Percentiles rank a stretch among this genome's conserved stretches.
Conservation (phyloP, 2,329 filamentous ascomycete species). For the Parastagonospora avenae region DNA sequence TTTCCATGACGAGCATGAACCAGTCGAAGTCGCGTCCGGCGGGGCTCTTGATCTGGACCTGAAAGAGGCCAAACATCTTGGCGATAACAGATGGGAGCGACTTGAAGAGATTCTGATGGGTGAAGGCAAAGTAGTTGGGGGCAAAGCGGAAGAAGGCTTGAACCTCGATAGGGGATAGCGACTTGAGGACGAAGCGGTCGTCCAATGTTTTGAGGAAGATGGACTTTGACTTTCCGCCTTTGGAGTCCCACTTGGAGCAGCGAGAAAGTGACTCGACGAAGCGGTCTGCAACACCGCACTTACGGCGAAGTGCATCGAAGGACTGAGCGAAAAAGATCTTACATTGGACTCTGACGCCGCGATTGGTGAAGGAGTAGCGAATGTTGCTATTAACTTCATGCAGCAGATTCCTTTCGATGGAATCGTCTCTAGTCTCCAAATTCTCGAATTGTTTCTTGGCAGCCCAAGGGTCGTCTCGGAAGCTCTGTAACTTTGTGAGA, state of each 20-base stretch:
- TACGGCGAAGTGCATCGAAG: conserved; percentile 90
- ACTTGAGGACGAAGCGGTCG: conserved; percentile 91
- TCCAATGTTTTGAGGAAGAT: conserved; percentile 97
- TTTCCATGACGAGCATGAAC: conserved; percentile 95
- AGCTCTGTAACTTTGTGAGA: conserved; percentile 73
- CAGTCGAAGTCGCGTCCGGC: conserved; percentile 94
- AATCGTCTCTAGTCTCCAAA: conserved; percentile 60
- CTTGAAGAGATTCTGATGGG: conserved; percentile 94
- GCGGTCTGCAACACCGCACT: conserved; percentile 90
- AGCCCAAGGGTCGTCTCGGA: conserved; percentile 52
- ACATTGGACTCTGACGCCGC: conserved; percentile 92
- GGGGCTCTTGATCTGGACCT: conserved; percentile 95
- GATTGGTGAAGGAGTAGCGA: conserved; percentile 93
- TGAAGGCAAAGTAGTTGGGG: conserved; percentile 95
- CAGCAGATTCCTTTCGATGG: conserved; percentile 83
- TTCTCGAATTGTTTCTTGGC: conserved; percentile 25
- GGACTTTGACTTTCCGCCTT: conserved; percentile 96
- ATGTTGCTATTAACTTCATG: conserved; percentile 88
- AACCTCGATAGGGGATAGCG: conserved; percentile 87
- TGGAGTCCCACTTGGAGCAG: conserved; percentile 97
- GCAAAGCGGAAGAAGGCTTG: conserved; percentile 94
- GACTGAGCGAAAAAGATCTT: conserved; percentile 99
- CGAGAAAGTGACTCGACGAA: conserved; percentile 94
- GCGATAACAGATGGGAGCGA: conserved; percentile 92
- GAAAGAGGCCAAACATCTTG: conserved; percentile 99